Percentiles rank a stretch among this genome's conserved stretches.
Conservation (phyloP, 2,329 filamentous ascomycete species). For the Aspergillus phoenicis region DNA sequence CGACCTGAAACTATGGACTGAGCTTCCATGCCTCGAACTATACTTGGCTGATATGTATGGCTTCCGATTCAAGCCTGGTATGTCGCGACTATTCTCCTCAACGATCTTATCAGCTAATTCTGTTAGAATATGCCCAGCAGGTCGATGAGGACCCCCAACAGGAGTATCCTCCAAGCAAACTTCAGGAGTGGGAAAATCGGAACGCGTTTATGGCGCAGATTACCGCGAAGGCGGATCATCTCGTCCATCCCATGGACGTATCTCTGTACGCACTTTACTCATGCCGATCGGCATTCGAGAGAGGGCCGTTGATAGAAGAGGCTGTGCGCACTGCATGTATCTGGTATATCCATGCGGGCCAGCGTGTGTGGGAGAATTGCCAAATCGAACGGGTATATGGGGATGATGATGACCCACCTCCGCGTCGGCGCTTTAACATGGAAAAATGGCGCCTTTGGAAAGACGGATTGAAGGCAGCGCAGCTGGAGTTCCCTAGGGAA, state of each 20-base stretch:
- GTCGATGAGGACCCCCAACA: too few species aligned
- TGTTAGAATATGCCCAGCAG: not conserved
- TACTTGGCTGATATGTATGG: not conserved
- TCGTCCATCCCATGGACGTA: not conserved
- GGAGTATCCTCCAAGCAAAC: not conserved
- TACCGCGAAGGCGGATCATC: not conserved
- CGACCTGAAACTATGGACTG: not conserved
- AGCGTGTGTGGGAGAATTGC: not conserved
- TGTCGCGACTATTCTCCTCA: not conserved
- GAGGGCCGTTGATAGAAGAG: not conserved
- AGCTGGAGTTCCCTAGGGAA: not conserved
- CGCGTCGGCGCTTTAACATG: not conserved
- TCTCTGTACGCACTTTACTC: not conserved
- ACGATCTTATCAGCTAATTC: not conserved
- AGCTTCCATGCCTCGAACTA: not conserved
- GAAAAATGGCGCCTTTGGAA: not conserved
- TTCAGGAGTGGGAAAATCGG: not conserved
- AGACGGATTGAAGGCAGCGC: not conserved
- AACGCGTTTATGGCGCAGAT: slow-evolving; percentile 1
- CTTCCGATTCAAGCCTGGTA: not conserved
- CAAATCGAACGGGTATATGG: not conserved
- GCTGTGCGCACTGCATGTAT: not conserved
- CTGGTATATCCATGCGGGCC: not conserved
- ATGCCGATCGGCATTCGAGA: not conserved
- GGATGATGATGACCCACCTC: not conserved